These are phyloP conservation scores for Leccinum truebloodii DNA, from an alignment of 768 basidiomycete genomes.

Conservation along the genomic window DNA sequence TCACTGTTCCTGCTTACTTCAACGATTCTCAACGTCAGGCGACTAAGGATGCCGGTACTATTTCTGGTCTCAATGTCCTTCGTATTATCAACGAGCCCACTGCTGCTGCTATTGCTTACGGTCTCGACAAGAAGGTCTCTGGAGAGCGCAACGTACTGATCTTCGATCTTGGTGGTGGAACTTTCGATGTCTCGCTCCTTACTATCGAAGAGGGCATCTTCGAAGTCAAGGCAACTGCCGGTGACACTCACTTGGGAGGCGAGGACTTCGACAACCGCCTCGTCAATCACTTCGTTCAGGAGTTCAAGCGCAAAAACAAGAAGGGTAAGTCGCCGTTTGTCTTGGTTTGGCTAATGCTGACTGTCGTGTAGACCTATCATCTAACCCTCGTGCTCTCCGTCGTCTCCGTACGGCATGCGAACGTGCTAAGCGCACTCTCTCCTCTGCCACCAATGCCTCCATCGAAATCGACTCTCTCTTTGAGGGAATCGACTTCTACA, in stretches of 20 bases:
- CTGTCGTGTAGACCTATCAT: slow-evolving; percentile 66
- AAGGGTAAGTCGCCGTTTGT: slow-evolving; percentile 53
- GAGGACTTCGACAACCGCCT: slow-evolving; percentile 99
- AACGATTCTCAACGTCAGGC: slow-evolving; percentile 99
- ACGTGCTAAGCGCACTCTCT: slow-evolving; percentile 97
- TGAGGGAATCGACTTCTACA: slow-evolving; percentile 99
- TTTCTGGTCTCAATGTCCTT: slow-evolving; percentile 92
- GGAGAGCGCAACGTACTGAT: slow-evolving; percentile 96
- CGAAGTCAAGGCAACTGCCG: slow-evolving; percentile 97
- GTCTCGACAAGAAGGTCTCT: slow-evolving; percentile 90
- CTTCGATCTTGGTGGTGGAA: slow-evolving; percentile 98
- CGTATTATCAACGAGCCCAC: slow-evolving; percentile 99
- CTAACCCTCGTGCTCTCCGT: slow-evolving; percentile 93
- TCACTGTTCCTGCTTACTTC: slow-evolving; percentile 97
- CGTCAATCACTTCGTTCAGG: slow-evolving; percentile 94
- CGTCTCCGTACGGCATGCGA: slow-evolving; percentile 98
- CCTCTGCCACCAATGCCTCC: slow-evolving; percentile 93
- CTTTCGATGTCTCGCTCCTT: slow-evolving; percentile 95
- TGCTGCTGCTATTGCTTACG: slow-evolving; percentile 97
- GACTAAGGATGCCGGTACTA: slow-evolving; percentile 96
- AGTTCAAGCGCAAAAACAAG: slow-evolving; percentile 98
- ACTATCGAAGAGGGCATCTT: slow-evolving; percentile 98
- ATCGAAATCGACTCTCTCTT: slow-evolving; percentile 98
- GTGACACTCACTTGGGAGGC: slow-evolving; percentile 98
- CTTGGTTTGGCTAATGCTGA: slow-evolving; percentile 5